A percentile compares a stretch with the other conserved stretches of the same genome.
phyloP scores from a whole-genome alignment of 2,329 filamentous ascomycete species.

The Pseudogymnoascus sp. region DNA sequence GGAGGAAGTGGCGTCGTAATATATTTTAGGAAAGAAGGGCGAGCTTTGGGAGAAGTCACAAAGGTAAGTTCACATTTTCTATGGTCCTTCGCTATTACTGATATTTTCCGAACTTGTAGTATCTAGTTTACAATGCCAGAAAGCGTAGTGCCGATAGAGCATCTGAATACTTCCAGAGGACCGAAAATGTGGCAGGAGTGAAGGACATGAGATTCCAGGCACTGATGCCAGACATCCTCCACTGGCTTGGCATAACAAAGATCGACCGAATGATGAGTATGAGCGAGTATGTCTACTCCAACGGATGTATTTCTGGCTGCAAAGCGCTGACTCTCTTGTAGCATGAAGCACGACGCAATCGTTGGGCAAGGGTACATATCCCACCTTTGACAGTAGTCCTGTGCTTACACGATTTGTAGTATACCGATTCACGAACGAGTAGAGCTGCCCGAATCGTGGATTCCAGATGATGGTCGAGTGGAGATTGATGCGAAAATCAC shows the following conservation, averaged over 20 bases:
- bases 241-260: slow-evolving; percentile 97
- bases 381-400: not conserved
- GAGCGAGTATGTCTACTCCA: slow-evolving; percentile 55
- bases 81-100: not conserved
- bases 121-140: slow-evolving; percentile 65
- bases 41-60: slow-evolving; percentile 89
- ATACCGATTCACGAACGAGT: slow-evolving; percentile 85
- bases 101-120: slow-evolving; percentile 23
- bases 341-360: slow-evolving; percentile 87
- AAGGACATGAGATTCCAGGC: slow-evolving; percentile 98
- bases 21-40: slow-evolving; percentile 96
- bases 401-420: slow-evolving; percentile 31
- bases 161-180: slow-evolving; percentile 91
- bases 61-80: slow-evolving; percentile 51
- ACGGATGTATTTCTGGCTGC: not conserved
- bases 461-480: slow-evolving; percentile 90
- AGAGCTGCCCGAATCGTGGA: slow-evolving; percentile 87
- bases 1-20: slow-evolving; percentile 93
- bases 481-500: slow-evolving; percentile 99
- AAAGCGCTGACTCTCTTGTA: slow-evolving; percentile 27
- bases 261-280: slow-evolving; percentile 98
- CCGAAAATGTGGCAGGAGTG: slow-evolving; percentile 96
- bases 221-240: slow-evolving; percentile 93
- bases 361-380: slow-evolving; percentile 61
- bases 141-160: slow-evolving; percentile 74